A percentile compares a stretch with the other conserved stretches of the same genome.
phyloP scores from a whole-genome alignment of 2,329 filamentous ascomycete genomes.

The Neopestalotiopsis sp. region DNA sequence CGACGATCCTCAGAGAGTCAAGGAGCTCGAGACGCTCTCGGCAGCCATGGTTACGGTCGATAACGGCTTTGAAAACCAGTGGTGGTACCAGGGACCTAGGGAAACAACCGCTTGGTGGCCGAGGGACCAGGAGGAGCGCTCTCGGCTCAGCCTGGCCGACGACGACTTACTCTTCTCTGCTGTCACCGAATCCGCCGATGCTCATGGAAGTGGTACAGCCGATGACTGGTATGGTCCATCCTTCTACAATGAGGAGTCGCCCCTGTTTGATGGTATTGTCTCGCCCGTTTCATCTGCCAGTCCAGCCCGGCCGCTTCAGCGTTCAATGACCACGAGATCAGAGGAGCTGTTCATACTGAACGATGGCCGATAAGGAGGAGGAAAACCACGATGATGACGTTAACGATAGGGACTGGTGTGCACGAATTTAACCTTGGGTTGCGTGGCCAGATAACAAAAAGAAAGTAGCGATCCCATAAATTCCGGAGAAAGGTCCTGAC shows the following conservation, averaged over 20 bases:
- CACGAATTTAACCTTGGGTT: neutral
- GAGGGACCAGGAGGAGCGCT: slow-evolving; percentile 28
- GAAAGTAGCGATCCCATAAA: neutral
- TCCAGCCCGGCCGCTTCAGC: slow-evolving; percentile 34
- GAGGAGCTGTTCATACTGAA: slow-evolving; percentile 43
- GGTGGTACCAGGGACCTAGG: slow-evolving; percentile 57
- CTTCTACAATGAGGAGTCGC: slow-evolving; percentile 20
- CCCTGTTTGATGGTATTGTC: slow-evolving; percentile 33
- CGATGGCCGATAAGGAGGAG: neutral
- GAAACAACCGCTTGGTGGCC: slow-evolving; percentile 32
- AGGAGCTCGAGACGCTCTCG: slow-evolving; percentile 55
- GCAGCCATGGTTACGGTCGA: slow-evolving; percentile 62
- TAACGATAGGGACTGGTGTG: too few species aligned
- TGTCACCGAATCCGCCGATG: slow-evolving; percentile 29
- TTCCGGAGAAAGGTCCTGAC: too few species aligned
- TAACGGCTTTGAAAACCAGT: slow-evolving; percentile 63
- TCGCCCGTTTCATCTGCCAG: slow-evolving; percentile 43
- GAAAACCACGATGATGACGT: neutral
- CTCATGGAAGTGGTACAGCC: slow-evolving; percentile 18
- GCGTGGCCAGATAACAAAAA: too few species aligned
- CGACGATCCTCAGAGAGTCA: slow-evolving; percentile 41
- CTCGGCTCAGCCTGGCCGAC: slow-evolving; percentile 28
- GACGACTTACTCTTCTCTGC: slow-evolving; percentile 32
- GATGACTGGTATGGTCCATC: slow-evolving; percentile 19
- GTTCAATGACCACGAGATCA: slow-evolving; percentile 46